Conservation (phyloP, 495 filamentous ascomycete species). For the Xylaria acuta region DNA sequence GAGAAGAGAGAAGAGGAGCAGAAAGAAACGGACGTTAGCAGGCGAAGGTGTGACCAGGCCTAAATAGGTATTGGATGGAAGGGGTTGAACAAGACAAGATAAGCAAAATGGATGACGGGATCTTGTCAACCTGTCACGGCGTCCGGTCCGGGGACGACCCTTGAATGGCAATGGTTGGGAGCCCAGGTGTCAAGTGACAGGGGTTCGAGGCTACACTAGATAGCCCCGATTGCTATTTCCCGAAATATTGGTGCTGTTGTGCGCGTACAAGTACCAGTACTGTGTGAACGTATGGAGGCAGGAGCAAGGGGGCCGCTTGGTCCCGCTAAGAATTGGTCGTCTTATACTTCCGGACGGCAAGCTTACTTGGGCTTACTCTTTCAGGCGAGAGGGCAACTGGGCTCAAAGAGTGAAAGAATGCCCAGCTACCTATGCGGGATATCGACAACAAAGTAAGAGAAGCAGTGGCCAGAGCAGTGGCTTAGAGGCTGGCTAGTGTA, state of each 20-base stretch:
- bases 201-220: slow-evolving; percentile 8
- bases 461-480: background rate
- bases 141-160: slow-evolving; percentile 22
- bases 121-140: slow-evolving; percentile 3
- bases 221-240: slow-evolving; percentile 13
- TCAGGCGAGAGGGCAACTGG: background rate
- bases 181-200: slow-evolving; percentile 10
- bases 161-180: slow-evolving; percentile 14
- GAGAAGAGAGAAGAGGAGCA: slow-evolving; percentile 25
- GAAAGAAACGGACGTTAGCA: background rate
- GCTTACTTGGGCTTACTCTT: background rate
- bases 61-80: slow-evolving; percentile 25
- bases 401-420: background rate
- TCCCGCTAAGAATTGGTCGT: background rate
- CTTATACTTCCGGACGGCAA: background rate
- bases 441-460: background rate
- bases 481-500: slow-evolving; percentile 2
- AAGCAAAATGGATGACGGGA: slow-evolving; percentile 13
- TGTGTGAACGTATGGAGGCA: background rate
- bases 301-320: slow-evolving; percentile 1
- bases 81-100: slow-evolving; percentile 1
- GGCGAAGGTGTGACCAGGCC: slow-evolving; percentile 10
- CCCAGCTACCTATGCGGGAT: background rate
- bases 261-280: background rate
- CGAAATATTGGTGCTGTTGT: background rate